These are phyloP conservation scores for Emmonsiellopsis sp. DNA, from an alignment of 2,329 filamentous ascomycete species.

Conservation along the genomic window DNA sequence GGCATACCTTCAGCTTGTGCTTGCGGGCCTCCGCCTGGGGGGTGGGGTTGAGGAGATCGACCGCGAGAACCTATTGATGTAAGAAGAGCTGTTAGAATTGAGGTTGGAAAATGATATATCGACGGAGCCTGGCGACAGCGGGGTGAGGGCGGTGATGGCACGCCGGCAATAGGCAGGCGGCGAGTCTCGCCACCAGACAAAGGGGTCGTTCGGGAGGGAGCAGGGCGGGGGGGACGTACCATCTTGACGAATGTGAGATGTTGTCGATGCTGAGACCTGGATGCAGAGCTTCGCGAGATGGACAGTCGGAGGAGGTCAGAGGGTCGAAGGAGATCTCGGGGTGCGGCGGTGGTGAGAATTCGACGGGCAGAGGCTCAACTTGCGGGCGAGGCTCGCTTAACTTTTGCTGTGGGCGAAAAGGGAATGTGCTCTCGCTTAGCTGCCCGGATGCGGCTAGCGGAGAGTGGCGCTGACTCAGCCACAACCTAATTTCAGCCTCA, in stretches of 20 bases:
- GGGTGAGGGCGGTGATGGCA: slow-evolving; percentile 7
- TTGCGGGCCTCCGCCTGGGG: slow-evolving; percentile 97
- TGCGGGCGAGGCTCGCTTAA: background rate
- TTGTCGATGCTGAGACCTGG: slow-evolving; percentile 30
- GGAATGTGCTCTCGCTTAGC: slow-evolving; percentile 33
- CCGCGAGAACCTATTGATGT: slow-evolving; percentile 81
- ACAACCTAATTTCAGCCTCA: slow-evolving; percentile 1
- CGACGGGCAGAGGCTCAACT: background rate
- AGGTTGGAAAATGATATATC: background rate
- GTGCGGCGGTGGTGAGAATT: background rate
- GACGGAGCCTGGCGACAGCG: slow-evolving; percentile 8
- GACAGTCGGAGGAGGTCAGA: slow-evolving; percentile 12
- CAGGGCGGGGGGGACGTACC: slow-evolving; percentile 22
- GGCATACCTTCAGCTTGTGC: slow-evolving; percentile 99
- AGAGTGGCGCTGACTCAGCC: background rate
- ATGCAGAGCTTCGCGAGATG: slow-evolving; percentile 32
- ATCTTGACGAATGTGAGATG: slow-evolving; percentile 35
- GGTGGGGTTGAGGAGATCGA: slow-evolving; percentile 99
- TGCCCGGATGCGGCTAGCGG: slow-evolving; percentile 17
- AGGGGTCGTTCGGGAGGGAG: background rate
- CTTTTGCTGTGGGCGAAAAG: slow-evolving; percentile 14
- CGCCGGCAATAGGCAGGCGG: background rate
- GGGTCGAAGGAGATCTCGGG: slow-evolving; percentile 12
- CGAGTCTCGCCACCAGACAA: background rate
- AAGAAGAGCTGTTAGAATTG: slow-evolving; percentile 13